Percentiles rank a stretch among this genome's conserved stretches.
phyloP scores from a whole-genome alignment of 768 basidiomycete species.

The Crucibulum laeve region DNA sequence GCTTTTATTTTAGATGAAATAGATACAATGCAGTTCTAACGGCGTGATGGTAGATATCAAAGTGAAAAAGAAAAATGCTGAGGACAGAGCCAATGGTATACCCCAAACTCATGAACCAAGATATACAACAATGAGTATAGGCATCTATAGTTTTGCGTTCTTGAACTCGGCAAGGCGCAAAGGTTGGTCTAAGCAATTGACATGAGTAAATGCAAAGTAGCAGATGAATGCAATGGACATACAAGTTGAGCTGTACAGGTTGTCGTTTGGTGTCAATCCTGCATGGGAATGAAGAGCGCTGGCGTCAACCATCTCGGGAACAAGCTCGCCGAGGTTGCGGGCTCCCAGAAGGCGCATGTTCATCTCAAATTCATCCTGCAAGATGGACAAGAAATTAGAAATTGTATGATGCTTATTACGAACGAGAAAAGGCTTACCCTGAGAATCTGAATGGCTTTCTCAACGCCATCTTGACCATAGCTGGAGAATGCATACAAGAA shows the following conservation, averaged over 20 bases:
- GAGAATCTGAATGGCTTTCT: conserved; percentile 67
- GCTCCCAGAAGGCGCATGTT: conserved; percentile 86
- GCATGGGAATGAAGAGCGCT: conserved; percentile 19
- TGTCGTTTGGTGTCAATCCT: conserved; percentile 20
- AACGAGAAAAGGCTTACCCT: conserved; percentile 34
- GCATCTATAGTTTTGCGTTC: not conserved
- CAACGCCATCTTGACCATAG: conserved; percentile 78
- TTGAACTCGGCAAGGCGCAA: conserved; percentile 20
- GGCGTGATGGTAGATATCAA: too few species aligned
- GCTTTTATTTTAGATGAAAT: too few species aligned
- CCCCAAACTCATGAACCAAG: not conserved
- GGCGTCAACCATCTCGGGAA: conserved; percentile 86
- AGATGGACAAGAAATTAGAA: not conserved
- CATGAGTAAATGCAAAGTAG: not conserved
- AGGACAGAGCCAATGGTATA: too few species aligned
- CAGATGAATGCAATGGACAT: conserved; percentile 9
- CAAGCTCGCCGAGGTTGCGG: conserved; percentile 64
- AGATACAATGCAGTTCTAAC: too few species aligned
- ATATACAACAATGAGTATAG: not conserved
- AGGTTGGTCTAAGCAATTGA: conserved; percentile 20
- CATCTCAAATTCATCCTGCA: conserved; percentile 90
- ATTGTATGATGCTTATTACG: not conserved
- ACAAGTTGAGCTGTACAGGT: conserved; percentile 26
- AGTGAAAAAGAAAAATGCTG: too few species aligned
- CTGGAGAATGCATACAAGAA: conserved; percentile 79